Evolutionary conservation across 768 basidiomycete species (phyloP).

Genomic region (Russula lepida): DNA sequence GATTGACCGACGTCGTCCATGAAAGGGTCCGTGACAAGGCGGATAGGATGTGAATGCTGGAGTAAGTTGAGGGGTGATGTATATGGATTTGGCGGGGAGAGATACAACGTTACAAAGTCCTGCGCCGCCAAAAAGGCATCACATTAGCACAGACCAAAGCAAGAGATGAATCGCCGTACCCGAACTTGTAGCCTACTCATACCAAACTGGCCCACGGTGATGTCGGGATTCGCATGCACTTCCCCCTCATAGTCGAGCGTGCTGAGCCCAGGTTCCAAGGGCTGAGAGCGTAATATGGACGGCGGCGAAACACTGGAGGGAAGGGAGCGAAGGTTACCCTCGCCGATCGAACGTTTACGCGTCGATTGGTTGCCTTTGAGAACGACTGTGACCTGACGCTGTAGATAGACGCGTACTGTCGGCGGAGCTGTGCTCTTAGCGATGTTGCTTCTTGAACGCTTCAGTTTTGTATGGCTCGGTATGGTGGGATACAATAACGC

Average conservation of each 20-base stretch:
- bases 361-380: conserved; percentile 32
- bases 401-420: conserved; percentile 41
- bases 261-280: conserved; percentile 26
- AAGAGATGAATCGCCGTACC: conserved; percentile 29
- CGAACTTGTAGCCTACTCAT: conserved; percentile 40
- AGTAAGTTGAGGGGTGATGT: conserved; percentile 30
- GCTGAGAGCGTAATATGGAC: conserved; percentile 19
- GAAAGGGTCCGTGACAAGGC: conserved; percentile 49
- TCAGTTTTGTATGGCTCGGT: conserved; percentile 3
- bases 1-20: neutral
- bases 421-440: conserved; percentile 4
- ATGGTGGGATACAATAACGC: conserved; percentile 34
- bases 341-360: conserved; percentile 37
- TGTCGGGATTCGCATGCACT: conserved; percentile 32
- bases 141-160: neutral
- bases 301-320: conserved; percentile 30
- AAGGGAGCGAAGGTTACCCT: conserved; percentile 41
- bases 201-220: conserved; percentile 39
- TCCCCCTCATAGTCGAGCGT: conserved; percentile 59
- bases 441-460: conserved; percentile 19
- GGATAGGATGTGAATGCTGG: conserved; percentile 44
- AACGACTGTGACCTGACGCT: conserved; percentile 41
- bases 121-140: conserved; percentile 22
- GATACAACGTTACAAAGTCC: conserved; percentile 49
- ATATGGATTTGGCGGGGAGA: conserved; percentile 34